Percentiles rank a stretch among this genome's conserved stretches.
These are phyloP conservation scores for Helotiales sp. DNA, from an alignment of 2,329 filamentous ascomycete genomes.

Conservation along the genomic window DNA sequence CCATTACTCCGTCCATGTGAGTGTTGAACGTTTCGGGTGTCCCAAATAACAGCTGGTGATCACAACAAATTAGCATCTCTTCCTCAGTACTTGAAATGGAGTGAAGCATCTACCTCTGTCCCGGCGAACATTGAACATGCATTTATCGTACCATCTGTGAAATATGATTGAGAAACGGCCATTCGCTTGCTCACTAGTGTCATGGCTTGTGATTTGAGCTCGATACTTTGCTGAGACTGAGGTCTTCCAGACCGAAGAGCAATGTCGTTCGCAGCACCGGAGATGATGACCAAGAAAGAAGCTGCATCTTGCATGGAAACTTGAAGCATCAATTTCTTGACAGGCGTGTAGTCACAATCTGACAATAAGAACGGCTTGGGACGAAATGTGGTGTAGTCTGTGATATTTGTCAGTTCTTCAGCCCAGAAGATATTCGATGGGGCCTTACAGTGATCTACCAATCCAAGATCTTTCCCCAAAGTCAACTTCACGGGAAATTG, in stretches of 20 bases:
- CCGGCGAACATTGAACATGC: constrained; percentile 18
- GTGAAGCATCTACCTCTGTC: background rate
- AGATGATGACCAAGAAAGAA: constrained; percentile 14
- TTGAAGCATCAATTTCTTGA: constrained; percentile 12
- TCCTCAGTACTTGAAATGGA: background rate
- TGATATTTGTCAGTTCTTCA: background rate
- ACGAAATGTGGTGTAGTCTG: constrained; percentile 12
- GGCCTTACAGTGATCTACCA: constrained; percentile 10
- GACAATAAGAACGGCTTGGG: constrained; percentile 14
- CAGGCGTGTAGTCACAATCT: constrained; percentile 13
- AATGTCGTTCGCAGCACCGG: constrained; percentile 16
- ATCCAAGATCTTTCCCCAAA: background rate
- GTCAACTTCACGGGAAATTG: constrained; percentile 13
- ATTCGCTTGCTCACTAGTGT: constrained; percentile 13
- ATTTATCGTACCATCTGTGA: constrained; percentile 18
- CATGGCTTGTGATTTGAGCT: constrained; percentile 12
- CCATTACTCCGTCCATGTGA: constrained; percentile 15
- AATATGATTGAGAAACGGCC: background rate
- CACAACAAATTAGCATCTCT: background rate
- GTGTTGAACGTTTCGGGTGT: constrained; percentile 13
- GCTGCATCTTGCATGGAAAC: constrained; percentile 16
- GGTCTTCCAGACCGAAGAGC: constrained; percentile 1
- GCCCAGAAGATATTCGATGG: background rate
- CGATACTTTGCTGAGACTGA: constrained; percentile 6
- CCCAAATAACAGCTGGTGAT: constrained; percentile 14